A percentile compares a stretch with the other conserved stretches of the same genome.
Evolutionary conservation across 139 green algal genomes (phyloP).

Genomic region (Gonium pectorale): DNA sequence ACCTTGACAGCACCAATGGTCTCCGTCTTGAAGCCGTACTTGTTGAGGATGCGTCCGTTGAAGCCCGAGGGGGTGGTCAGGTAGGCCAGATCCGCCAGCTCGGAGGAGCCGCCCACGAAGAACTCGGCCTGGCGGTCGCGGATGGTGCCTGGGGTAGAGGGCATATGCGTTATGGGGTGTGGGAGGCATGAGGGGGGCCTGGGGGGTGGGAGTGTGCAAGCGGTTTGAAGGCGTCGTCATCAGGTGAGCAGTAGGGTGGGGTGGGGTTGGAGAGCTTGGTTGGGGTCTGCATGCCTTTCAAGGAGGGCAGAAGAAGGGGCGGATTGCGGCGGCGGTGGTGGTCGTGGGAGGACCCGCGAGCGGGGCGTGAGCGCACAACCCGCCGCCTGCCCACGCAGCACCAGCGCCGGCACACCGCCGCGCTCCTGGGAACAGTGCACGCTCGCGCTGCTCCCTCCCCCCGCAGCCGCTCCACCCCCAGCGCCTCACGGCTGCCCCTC

Average conservation of each 20-base stretch:
- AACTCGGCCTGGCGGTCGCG: constrained; percentile 63
- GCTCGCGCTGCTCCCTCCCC: no score
- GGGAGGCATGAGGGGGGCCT: not conserved
- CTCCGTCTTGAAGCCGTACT: constrained; percentile 72
- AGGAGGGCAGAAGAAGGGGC: not conserved
- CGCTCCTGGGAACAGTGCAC: not conserved
- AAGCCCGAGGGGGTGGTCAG: constrained; percentile 40
- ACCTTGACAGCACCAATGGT: constrained; percentile 68
- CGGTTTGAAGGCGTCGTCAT: not conserved
- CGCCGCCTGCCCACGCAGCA: not conserved
- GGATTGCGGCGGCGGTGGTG: no score
- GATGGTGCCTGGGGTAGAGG: constrained; percentile 42
- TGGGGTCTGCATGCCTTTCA: no score
- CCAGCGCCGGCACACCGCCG: no score
- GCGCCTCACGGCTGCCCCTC: no score
- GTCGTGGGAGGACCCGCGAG: no score
- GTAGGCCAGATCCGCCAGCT: constrained; percentile 68
- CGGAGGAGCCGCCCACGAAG: constrained; percentile 69
- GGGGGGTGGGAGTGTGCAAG: not conserved
- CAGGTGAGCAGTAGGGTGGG: no score
- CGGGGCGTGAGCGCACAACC: not conserved
- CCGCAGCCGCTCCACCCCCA: no score
- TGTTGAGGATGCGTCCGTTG: constrained; percentile 59
- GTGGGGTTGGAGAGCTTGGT: no score
- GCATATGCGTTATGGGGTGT: no score